Evolutionary conservation across 2,329 filamentous ascomycete genomes (phyloP), one percentile per base, ranked within the genome.

Genomic region (Metarhizium anisopliae): DNA sequence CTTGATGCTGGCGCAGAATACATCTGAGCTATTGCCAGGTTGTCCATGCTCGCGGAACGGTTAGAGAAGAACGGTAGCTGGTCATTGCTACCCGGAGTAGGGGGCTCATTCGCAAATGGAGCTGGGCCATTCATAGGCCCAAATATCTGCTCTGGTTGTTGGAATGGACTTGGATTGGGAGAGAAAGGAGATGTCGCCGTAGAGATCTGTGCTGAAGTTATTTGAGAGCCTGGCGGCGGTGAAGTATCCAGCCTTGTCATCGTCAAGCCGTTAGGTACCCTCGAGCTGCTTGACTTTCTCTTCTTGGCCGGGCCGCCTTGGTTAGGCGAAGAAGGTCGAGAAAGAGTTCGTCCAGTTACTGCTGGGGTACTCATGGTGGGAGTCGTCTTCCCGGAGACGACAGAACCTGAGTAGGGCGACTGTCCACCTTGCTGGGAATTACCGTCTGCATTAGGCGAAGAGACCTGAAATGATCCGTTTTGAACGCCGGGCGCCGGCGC

Each of bases 171-270:
- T 2, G 74, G 63, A 32, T 69, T 76, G 3, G 80, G 73, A 3
- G 79, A 76, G 60, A 81, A 85, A 2, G 82, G 80, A 5, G 80
- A 83, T 2, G 76, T 73, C 2, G 75, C 64, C 55, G 66, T 62
- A 59, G 72, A 65, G 63, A 74, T 65, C 63, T 79, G 65, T 61
- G 70, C 57, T 52, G 63, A 64, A 14, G 64, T 69, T 66, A 60
- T 71, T 59, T 69, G 74, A 59, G 66, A 67, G 60, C 59, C 61
- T 55, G 66, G 72, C 58, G 70, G 71, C 62, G 67, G 77, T 51
- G 70, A 74, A 2, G 82, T 85, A 62, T 94, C 88, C 40, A 94
- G 76, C 55, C 84, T 84, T 2, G 91, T 95, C 91, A 96, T 95
- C 7, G 86, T 81, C 62, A 95, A 72, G 16, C 82, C 85, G 18